Evolutionary conservation across 192 early-diverging fungal species (phyloP).

Genomic region (Podila horticola): DNA sequence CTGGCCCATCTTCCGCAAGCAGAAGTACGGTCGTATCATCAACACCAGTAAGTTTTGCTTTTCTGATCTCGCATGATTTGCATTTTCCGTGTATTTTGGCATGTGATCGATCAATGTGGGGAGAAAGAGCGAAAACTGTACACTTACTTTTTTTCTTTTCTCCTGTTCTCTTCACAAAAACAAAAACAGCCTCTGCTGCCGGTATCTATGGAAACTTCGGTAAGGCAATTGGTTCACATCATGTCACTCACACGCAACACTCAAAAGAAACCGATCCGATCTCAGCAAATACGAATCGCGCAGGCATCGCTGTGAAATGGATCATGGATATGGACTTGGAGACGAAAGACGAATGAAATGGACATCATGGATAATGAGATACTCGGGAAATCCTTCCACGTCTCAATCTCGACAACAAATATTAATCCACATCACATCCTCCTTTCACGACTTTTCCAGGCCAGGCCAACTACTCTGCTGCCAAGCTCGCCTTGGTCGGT

Average conservation of each 20-base stretch:
- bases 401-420: too few species aligned
- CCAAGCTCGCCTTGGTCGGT: conserved; percentile 94
- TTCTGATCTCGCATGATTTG: neutral
- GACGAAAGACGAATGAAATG: too few species aligned
- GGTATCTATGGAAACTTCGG: conserved; percentile 99
- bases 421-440: neutral
- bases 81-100: neutral
- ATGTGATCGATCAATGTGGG: neutral
- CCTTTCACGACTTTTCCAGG: conserved; percentile 11
- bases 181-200: conserved; percentile 93
- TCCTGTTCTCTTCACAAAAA: neutral
- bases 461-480: conserved; percentile 84
- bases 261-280: neutral
- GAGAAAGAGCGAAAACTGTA: neutral
- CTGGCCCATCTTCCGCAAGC: conserved; percentile 95
- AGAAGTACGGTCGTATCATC: conserved; percentile 89
- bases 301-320: neutral
- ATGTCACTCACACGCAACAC: conserved; percentile 9
- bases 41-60: conserved; percentile 50
- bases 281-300: neutral
- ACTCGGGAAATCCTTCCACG: too few species aligned
- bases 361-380: too few species aligned
- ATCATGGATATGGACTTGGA: neutral
- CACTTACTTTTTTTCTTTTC: neutral
- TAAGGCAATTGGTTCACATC: conserved; percentile 48